Base-by-base conservation (phyloP, 306 rosid genomes). In the Gynostemma pentaphyllum region DNA sequence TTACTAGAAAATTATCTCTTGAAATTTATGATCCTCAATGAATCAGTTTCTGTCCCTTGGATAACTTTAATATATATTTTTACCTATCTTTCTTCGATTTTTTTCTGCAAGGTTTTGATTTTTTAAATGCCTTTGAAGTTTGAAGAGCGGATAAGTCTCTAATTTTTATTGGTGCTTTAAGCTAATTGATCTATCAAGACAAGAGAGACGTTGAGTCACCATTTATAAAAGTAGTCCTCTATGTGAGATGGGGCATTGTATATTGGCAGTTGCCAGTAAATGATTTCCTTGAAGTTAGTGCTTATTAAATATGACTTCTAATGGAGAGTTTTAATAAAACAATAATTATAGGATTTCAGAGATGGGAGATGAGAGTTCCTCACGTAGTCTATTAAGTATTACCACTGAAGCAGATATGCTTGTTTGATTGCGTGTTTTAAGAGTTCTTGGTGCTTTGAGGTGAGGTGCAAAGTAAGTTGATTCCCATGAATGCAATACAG, bases 21-120 rank as follows among this genome's bases (percentile, higher is more conserved):
- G 62, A 29, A 64, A 64, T 18, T 45, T 16, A 45, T 34, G 51
- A 45, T 39, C 45, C 65, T 60, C 34, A 5, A 28, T 39, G 47
- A 44, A 60, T 39, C 65, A 39, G 65, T 60, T 37, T 37, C 46
- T 57, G 30, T 7, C 32, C 65, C 34, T 22, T 39, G 32, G 48
- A 39, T 60, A 39, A 14, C 48, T 60, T 60, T 39, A 60, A 5
- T 16, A 22, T 12, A 37, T 5, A 36, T 60, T 22, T 21, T 13
- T 60, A 21, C 14, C 11, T 28, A 9, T n/a, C 19, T 28, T 16
- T 15, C 40, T 54, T 30, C n/a, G 5, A 54, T n/a, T 28, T 30
- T 54, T 29, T 21, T 21, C 21, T 37, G 34, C 14, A 16, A 60
- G 65, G 65, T 23, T 60, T 36, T 39, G 1, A 2, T 14, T 39